phyloP scores from a whole-genome alignment of 2,329 filamentous ascomycete genomes.

The Alternaria postmessia region DNA sequence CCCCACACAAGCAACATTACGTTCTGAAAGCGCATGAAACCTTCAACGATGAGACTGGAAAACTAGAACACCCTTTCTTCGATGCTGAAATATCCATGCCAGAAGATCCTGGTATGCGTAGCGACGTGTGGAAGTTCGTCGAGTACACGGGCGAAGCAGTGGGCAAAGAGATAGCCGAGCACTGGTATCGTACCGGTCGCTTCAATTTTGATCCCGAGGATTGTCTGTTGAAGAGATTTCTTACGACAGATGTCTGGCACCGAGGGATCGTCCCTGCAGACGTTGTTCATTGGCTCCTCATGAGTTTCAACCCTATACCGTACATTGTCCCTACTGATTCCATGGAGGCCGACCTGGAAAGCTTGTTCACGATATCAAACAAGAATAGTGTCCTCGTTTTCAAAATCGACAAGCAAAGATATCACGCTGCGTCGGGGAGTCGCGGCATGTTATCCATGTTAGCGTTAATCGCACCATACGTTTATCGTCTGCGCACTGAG shows the following conservation, averaged over 20 bases:
- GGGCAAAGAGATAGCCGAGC: background rate
- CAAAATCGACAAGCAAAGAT: background rate
- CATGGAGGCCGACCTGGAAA: background rate
- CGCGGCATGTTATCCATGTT: background rate
- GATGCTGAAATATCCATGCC: background rate
- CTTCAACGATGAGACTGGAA: background rate
- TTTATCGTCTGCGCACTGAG: background rate
- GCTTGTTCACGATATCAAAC: background rate
- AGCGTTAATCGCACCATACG: background rate
- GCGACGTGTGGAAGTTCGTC: background rate
- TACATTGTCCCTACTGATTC: background rate
- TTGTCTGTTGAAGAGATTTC: accelerated
- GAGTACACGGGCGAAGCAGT: background rate
- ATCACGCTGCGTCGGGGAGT: background rate
- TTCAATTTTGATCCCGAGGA: background rate
- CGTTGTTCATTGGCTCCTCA: background rate
- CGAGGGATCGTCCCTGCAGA: background rate
- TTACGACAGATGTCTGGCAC: background rate
- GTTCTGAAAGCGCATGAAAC: background rate
- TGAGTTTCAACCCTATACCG: background rate
- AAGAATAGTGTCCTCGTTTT: background rate
- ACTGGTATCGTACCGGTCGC: background rate
- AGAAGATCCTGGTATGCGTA: background rate
- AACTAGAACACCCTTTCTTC: background rate
- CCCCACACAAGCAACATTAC: background rate